phyloP scores from a whole-genome alignment of 768 basidiomycete species.

The Termitomyces sp. region DNA sequence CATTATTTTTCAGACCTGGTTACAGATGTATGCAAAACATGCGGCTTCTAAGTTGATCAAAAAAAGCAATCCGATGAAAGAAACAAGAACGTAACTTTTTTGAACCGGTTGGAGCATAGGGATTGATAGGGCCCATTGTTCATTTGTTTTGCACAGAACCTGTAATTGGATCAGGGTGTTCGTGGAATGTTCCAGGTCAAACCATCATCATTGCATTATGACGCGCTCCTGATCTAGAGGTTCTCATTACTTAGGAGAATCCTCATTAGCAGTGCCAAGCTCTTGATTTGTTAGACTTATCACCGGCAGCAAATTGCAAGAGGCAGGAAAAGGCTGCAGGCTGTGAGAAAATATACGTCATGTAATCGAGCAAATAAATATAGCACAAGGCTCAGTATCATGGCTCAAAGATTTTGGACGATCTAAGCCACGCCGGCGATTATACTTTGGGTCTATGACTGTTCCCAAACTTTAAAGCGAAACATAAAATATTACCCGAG shows the following conservation, averaged over 20 bases:
- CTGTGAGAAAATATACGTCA: neutral
- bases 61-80: too few species aligned
- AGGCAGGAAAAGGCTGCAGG: neutral
- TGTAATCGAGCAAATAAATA: neutral
- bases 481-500: neutral
- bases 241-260: neutral
- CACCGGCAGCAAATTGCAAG: neutral
- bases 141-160: neutral
- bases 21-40: too few species aligned
- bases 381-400: neutral
- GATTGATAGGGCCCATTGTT: too few species aligned
- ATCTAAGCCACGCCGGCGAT: neutral
- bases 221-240: neutral
- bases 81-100: too few species aligned
- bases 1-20: too few species aligned
- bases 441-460: constrained; percentile 2
- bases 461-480: neutral
- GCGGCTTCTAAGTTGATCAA: too few species aligned
- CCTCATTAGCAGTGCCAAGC: neutral
- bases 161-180: neutral
- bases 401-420: constrained; percentile 3
- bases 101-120: too few species aligned
- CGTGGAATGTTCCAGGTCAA: neutral
- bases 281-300: constrained; percentile 21
- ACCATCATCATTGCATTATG: neutral